Conservation (phyloP, 352 stramenopile genomes). For the Phytophthora foliorum region DNA sequence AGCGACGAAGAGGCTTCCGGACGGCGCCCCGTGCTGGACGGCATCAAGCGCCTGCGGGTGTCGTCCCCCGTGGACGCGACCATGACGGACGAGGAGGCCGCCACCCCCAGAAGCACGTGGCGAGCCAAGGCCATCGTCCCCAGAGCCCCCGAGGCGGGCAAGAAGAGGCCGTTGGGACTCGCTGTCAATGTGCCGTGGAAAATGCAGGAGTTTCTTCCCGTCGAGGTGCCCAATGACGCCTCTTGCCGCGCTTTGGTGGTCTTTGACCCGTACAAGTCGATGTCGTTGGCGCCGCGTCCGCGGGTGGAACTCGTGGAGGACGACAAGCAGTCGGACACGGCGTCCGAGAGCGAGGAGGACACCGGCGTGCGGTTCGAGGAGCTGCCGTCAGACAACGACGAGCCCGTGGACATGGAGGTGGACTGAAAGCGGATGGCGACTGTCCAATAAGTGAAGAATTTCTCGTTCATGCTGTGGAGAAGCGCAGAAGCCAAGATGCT, state of each 20-base stretch:
- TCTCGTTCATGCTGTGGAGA: not conserved
- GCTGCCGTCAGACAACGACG: slow-evolving; percentile 67
- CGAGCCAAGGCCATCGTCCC: slow-evolving; percentile 36
- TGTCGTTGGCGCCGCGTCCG: slow-evolving; percentile 32
- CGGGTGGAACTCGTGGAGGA: slow-evolving; percentile 70
- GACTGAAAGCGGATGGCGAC: slow-evolving; percentile 45
- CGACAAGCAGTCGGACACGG: slow-evolving; percentile 22
- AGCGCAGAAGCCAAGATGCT: slow-evolving; percentile 7
- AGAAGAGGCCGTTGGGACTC: slow-evolving; percentile 34
- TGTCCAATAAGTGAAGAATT: slow-evolving; percentile 5
- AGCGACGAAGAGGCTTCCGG: slow-evolving; percentile 20
- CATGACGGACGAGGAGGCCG: slow-evolving; percentile 51
- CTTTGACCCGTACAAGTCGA: slow-evolving; percentile 58
- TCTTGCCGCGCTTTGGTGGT: slow-evolving; percentile 66
- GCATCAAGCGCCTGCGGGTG: slow-evolving; percentile 79
- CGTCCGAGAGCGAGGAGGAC: slow-evolving; percentile 43
- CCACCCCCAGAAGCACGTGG: slow-evolving; percentile 33
- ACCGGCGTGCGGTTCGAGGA: slow-evolving; percentile 77
- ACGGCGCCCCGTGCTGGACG: slow-evolving; percentile 50
- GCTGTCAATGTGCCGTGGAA: slow-evolving; percentile 25
- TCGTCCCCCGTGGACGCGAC: slow-evolving; percentile 44
- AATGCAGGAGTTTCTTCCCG: slow-evolving; percentile 4
- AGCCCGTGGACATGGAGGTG: slow-evolving; percentile 84
- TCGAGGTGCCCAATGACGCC: slow-evolving; percentile 33
- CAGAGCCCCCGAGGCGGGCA: slow-evolving; percentile 7